phyloP scores from a whole-genome alignment of 257 asterid genomes.

The Plectranthus barbatus region DNA sequence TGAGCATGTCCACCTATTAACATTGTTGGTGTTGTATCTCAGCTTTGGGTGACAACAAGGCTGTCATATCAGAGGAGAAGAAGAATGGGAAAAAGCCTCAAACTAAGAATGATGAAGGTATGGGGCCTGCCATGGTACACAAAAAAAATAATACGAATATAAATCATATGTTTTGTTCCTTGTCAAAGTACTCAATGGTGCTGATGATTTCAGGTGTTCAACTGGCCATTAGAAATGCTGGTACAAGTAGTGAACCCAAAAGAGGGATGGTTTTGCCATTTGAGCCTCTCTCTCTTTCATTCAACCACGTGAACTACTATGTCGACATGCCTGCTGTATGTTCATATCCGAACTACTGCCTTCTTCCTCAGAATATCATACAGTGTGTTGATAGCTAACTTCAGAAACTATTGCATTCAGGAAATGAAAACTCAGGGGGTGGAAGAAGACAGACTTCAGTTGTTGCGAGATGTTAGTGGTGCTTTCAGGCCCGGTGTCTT shows the following conservation, averaged over 20 bases:
- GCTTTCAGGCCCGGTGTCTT: slow-evolving; percentile 75
- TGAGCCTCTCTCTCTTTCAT: slow-evolving; percentile 68
- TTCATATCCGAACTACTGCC: background rate
- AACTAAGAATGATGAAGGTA: slow-evolving; percentile 28
- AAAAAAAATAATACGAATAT: background rate
- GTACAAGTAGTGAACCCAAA: slow-evolving; percentile 22
- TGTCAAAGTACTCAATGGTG: background rate
- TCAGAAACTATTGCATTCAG: slow-evolving; percentile 23
- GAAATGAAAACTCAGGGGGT: slow-evolving; percentile 76
- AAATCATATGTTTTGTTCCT: background rate
- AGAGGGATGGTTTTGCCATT: slow-evolving; percentile 80
- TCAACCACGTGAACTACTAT: slow-evolving; percentile 62
- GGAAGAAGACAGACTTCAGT: slow-evolving; percentile 51
- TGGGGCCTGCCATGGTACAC: slow-evolving; percentile 8
- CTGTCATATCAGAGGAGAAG: slow-evolving; percentile 35
- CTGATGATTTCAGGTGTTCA: slow-evolving; percentile 37
- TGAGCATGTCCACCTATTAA: background rate
- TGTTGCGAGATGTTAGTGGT: slow-evolving; percentile 69
- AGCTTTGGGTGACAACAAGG: slow-evolving; percentile 64
- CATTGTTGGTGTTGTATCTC: slow-evolving; percentile 15
- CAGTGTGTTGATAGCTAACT: background rate
- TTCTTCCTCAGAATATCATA: background rate
- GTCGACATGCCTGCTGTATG: slow-evolving; percentile 91
- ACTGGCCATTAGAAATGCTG: slow-evolving; percentile 29
- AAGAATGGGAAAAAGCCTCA: slow-evolving; percentile 20